Base-by-base conservation (phyloP, 1,284 basidiomycete genomes). In the Ceratobasidium sp. region DNA sequence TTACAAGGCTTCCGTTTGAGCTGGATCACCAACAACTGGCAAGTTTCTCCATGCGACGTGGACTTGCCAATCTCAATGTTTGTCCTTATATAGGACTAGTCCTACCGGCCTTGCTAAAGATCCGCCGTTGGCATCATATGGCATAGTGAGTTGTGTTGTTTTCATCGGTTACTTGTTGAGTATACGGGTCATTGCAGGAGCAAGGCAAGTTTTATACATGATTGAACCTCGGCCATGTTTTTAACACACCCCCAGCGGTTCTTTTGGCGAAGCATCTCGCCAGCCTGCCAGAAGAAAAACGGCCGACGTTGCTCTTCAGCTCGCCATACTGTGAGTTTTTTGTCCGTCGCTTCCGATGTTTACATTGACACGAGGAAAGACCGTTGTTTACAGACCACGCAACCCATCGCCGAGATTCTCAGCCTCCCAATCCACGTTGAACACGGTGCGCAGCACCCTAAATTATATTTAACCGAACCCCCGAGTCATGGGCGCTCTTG, bases 361-460 rank as follows among this genome's bases (percentile, higher is more conserved):
- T 40, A 15, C 43, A 17, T 56, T 49, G n/a, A 32, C 54, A 69
- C 29, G 37, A 69, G 64, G 25, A n/a, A 62, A 73, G 70, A 73
- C 57, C 91, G 95, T 34, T 96, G 95, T 82, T 84, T 96, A 43
- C 94, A 96, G 82, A 96, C 95, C 0, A 84, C 91, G 0, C 84
- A 87, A 44, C 94, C 95, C 0, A 85, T 87, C 1, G 88, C 93
- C 8, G 83, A 86, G 66, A 87, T 88, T 0, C 86, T 96, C 15
- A 85, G 85, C 1, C 76, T 95, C 1, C 92, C 93, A 0, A 88
- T 96, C 64, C 91, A 89, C 77, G 88, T 93, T 3, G 84, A 86
- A 90, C 93, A 95, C 79, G 93, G 93, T 91, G 80, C 67, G 87
- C 80, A 62, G 40, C 40, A 32, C 32, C 52, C 49, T 17, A 65